Percentiles rank a stretch among this genome's conserved stretches.
Evolutionary conservation across 305 asterid genomes (phyloP).

Genomic region (Fraxinus platypoda): DNA sequence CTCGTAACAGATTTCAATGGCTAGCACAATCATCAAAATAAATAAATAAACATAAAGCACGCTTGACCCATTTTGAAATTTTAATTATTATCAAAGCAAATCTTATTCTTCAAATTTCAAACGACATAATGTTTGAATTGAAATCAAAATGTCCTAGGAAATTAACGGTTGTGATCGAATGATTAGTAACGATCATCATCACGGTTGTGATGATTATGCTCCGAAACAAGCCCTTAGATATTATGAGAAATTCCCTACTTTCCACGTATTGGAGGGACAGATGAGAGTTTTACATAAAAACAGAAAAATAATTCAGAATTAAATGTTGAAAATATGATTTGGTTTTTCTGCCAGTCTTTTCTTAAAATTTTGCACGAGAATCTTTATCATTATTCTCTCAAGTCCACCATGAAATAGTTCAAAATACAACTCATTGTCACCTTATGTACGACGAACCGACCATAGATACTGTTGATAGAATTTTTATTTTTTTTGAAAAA

Average conservation of each 20-base stretch:
- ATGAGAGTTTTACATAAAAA: constrained; percentile 6
- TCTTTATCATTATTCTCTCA: neutral
- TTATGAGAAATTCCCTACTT: constrained; percentile 18
- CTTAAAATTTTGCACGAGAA: constrained; percentile 15
- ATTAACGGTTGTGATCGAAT: neutral
- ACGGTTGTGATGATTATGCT: constrained; percentile 27
- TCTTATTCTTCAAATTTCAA: constrained; percentile 4
- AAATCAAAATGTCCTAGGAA: neutral
- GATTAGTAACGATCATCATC: constrained; percentile 15
- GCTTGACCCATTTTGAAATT: neutral
- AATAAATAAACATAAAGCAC: neutral
- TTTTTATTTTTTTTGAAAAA: neutral
- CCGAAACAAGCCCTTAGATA: constrained; percentile 23
- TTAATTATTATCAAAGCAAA: neutral
- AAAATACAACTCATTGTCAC: constrained; percentile 5
- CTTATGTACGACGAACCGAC: neutral
- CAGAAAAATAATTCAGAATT: neutral
- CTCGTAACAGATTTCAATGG: neutral
- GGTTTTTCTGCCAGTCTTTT: constrained; percentile 3
- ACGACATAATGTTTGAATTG: constrained; percentile 3
- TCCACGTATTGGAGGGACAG: constrained; percentile 11
- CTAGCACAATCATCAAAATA: neutral
- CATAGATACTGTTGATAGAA: neutral
- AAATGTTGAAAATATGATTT: neutral
- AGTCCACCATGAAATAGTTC: constrained; percentile 2